A percentile compares a stretch with the other conserved stretches of the same genome.
Evolutionary conservation across 176 grass and related monocot genomes (phyloP).

Genomic region (Oryza officinalis): DNA sequence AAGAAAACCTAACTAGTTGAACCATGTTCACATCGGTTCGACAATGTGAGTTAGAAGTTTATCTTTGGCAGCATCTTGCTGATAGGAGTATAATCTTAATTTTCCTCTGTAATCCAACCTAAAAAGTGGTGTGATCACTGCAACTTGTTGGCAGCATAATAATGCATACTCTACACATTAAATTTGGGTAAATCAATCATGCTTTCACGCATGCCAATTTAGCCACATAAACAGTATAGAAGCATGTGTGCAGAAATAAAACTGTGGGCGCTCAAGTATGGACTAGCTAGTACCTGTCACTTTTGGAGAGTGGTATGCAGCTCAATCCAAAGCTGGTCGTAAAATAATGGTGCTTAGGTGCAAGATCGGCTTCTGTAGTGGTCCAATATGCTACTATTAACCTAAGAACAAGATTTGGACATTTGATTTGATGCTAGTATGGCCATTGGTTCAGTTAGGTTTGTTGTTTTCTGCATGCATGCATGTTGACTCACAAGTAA

Average conservation of each 20-base stretch:
- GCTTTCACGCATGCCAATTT: too few relatives aligned
- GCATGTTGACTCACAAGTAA: background rate
- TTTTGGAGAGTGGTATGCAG: background rate
- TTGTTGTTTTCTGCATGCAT: background rate
- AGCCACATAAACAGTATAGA: too few relatives aligned
- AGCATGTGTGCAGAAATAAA: background rate
- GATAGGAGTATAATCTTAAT: too few relatives aligned
- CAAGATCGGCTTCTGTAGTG: constrained; percentile 24
- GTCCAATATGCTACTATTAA: constrained; percentile 14
- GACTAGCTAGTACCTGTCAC: background rate
- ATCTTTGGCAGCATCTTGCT: too few relatives aligned
- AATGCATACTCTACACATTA: too few relatives aligned
- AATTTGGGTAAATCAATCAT: too few relatives aligned
- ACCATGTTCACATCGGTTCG: too few relatives aligned
- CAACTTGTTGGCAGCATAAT: background rate
- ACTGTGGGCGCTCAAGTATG: background rate
- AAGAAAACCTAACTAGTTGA: too few relatives aligned
- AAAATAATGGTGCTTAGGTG: constrained; percentile 34
- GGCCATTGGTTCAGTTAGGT: background rate
- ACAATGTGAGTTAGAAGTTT: too few relatives aligned
- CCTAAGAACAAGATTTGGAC: constrained; percentile 16
- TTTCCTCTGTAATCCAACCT: background rate
- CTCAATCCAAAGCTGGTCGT: constrained; percentile 3
- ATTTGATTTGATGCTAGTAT: constrained; percentile 19
- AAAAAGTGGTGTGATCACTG: background rate